A percentile compares a stretch with the other conserved stretches of the same genome.
Evolutionary conservation across 1,284 basidiomycete genomes (phyloP).

Genomic region (Austroboletus olivaceoglutinosus): DNA sequence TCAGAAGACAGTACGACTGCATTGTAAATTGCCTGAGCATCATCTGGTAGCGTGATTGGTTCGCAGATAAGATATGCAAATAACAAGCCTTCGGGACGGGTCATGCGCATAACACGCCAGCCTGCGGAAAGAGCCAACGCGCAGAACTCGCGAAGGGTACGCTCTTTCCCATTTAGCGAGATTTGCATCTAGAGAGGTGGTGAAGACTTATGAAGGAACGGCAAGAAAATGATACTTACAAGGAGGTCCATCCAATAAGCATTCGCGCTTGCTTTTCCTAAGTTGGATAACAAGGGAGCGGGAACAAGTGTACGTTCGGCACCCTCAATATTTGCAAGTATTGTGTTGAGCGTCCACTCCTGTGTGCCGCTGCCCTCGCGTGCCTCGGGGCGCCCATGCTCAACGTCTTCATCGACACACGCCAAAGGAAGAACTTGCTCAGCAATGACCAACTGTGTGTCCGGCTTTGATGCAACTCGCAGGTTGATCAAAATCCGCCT

Average conservation of each 20-base stretch:
- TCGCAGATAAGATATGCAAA: slow-evolving; percentile 68
- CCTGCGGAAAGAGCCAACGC: slow-evolving; percentile 58
- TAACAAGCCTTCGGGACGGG: slow-evolving; percentile 54
- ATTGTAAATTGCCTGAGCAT: slow-evolving; percentile 26
- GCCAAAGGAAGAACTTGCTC: slow-evolving; percentile 69
- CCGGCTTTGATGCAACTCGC: slow-evolving; percentile 47
- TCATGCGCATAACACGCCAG: slow-evolving; percentile 63
- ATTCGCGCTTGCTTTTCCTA: slow-evolving; percentile 68
- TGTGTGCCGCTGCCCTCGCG: slow-evolving; percentile 8
- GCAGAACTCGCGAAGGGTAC: slow-evolving; percentile 64
- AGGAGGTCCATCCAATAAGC: slow-evolving; percentile 74
- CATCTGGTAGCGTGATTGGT: slow-evolving; percentile 49
- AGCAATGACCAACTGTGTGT: slow-evolving; percentile 62
- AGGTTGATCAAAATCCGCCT: slow-evolving; percentile 49
- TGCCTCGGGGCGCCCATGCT: slow-evolving; percentile 8
- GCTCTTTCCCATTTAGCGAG: slow-evolving; percentile 67
- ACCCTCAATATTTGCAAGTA: slow-evolving; percentile 40
- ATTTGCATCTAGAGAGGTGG: slow-evolving; percentile 57
- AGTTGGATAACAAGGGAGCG: slow-evolving; percentile 61
- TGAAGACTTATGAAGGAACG: not conserved
- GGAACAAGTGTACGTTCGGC: slow-evolving; percentile 46
- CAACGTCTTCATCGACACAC: slow-evolving; percentile 48
- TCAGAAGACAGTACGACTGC: slow-evolving; percentile 19
- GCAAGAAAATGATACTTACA: slow-evolving; percentile 36
- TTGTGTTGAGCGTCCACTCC: slow-evolving; percentile 25